Base-by-base conservation (phyloP, 2,329 filamentous ascomycete species). In the Colletotrichum sansevieriae region DNA sequence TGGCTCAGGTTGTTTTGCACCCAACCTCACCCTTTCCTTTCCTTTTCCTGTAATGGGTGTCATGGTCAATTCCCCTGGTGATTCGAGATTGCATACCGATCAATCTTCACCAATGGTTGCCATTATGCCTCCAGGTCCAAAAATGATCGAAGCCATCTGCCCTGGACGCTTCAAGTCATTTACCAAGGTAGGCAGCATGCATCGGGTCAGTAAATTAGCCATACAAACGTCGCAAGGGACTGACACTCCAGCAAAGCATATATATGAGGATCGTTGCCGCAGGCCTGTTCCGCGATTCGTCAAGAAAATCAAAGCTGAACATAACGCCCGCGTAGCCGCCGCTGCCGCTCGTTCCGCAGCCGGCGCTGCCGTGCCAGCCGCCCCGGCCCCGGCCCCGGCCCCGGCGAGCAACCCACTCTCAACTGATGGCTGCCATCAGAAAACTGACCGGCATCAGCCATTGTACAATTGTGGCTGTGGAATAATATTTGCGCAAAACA, bases 171-270 rank as follows among this genome's bases (percentile, higher is more conserved):
- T 64, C 61, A 64, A 64, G 13, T 47, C 51, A 2, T 64, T 64
- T 13, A 64, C 61, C 39, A 64, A 64, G 33, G 58, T 64, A 58
- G 61, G 61, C n/a, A 58, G 52, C 20, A 64, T 64, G 61, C 61
- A 64, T 33, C 61, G 61, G 29, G 61, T 64, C 20, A 64, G 61
- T 49, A 9, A n/a, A 11, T 18, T 3, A 12, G 18, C 25, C 29
- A 18, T n/a, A 11, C 5, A 33, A 5, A 2, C 7, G 2, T 11
- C 15, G 4, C 9, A 10, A 18, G 8, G 15, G 12, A 9, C 61
- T 64, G 3, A 64, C 41, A n/a, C 29, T 29, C 4, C 25, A 18
- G 11, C 29, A 9, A 39, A 64, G 61, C 61, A 64, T 15, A 57
- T 58, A 18, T 64, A 64, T 44, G 61, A 64, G 22, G 61, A 64